phyloP scores from a whole-genome alignment of 192 early-diverging fungal species.

The Coemansia sp. region DNA sequence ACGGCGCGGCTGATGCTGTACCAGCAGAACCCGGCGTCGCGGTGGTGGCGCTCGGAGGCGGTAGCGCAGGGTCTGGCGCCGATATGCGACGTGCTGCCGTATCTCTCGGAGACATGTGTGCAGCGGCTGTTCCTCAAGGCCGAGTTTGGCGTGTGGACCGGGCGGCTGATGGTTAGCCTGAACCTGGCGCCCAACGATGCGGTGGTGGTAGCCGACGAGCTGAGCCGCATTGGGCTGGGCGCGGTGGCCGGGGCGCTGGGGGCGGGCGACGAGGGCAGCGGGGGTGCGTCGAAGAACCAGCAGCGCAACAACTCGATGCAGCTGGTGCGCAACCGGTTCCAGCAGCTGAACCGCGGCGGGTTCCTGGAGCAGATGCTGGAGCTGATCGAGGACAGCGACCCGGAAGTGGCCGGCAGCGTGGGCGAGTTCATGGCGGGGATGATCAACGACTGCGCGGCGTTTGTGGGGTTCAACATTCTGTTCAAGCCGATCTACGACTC shows the following conservation, averaged over 20 bases:
- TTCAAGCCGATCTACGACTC: constrained; percentile 48
- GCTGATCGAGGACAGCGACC: constrained; percentile 41
- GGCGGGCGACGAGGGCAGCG: constrained; percentile 3
- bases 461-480: constrained; percentile 44
- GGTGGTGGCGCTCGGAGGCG: constrained; percentile 40
- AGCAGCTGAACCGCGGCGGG: constrained; percentile 44
- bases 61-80: constrained; percentile 43
- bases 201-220: constrained; percentile 41
- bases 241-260: constrained; percentile 29
- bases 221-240: constrained; percentile 42
- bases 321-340: constrained; percentile 48
- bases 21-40: constrained; percentile 46
- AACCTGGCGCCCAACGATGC: constrained; percentile 44
- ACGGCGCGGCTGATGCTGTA: constrained; percentile 40
- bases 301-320: constrained; percentile 43
- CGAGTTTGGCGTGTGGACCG: constrained; percentile 50
- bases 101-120: constrained; percentile 46
- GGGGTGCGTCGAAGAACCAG: constrained; percentile 15
- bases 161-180: constrained; percentile 40
- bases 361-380: constrained; percentile 34
- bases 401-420: constrained; percentile 22
- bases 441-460: constrained; percentile 49
- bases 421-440: constrained; percentile 46
- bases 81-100: constrained; percentile 49
- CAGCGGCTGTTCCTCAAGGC: constrained; percentile 49